phyloP scores from a whole-genome alignment of 2,329 filamentous ascomycete genomes.

The Phyllachora maydis region DNA sequence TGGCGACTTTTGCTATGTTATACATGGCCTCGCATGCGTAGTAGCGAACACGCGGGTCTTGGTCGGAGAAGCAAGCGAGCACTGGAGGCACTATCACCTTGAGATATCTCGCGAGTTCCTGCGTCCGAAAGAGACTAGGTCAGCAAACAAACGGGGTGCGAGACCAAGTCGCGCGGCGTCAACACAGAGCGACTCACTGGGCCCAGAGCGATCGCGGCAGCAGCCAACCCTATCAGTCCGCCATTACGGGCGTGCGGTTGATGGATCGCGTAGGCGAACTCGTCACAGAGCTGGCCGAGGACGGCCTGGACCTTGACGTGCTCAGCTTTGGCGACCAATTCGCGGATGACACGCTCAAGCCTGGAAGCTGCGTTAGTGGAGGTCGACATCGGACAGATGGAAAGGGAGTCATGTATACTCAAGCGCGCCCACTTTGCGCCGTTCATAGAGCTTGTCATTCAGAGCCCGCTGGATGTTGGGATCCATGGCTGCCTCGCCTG shows the following conservation, averaged over 20 bases:
- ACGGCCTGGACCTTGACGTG: conserved; percentile 67
- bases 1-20: conserved; percentile 97
- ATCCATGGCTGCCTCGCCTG: conserved; percentile 42
- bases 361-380: conserved; percentile 21
- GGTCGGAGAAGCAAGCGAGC: conserved; percentile 90
- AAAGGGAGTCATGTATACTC: conserved; percentile 41
- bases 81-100: conserved; percentile 91
- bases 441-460: conserved; percentile 98
- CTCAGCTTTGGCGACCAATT: conserved; percentile 57
- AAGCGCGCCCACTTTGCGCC: conserved; percentile 85
- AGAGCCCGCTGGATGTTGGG: conserved; percentile 71
- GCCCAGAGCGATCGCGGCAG: conserved; percentile 86
- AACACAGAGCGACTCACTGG: conserved; percentile 38
- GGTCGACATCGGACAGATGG: conserved; percentile 1
- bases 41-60: conserved; percentile 91
- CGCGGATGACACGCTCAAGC: conserved; percentile 77
- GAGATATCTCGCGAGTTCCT: conserved; percentile 84
- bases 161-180: neutral
- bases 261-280: conserved; percentile 93
- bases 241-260: conserved; percentile 93
- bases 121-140: too few species aligned
- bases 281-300: conserved; percentile 89
- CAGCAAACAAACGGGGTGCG: too few species aligned
- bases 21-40: conserved; percentile 99
- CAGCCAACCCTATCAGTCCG: conserved; percentile 84